These are phyloP conservation scores for Coriolopsis trogii DNA, from an alignment of 1,284 basidiomycete genomes.

Conservation along the genomic window DNA sequence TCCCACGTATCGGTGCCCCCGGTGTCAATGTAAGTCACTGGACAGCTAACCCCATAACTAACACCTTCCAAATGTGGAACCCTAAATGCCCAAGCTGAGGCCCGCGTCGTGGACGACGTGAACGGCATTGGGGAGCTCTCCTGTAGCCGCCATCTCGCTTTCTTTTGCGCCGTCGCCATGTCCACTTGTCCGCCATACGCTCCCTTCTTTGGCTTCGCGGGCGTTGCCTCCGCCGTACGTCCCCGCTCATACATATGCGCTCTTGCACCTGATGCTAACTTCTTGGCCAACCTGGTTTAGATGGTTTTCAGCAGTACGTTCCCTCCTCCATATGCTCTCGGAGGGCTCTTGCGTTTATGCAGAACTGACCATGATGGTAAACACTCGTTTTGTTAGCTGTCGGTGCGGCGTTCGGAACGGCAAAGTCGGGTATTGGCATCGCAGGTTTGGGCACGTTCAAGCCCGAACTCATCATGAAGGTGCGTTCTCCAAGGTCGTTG, in stretches of 20 bases:
- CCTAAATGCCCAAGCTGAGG: conserved; percentile 1
- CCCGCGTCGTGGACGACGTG: background rate
- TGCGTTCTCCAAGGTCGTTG: no score
- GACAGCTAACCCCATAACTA: background rate
- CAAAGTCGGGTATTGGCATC: conserved; percentile 98
- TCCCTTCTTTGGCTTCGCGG: conserved; percentile 86
- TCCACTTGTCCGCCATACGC: conserved; percentile 76
- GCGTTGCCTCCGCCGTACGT: conserved; percentile 79
- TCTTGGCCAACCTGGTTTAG: conserved; percentile 43
- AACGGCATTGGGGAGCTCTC: conserved; percentile 4
- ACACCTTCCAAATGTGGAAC: conserved; percentile 4
- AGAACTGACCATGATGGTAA: no score
- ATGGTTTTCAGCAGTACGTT: conserved; percentile 86
- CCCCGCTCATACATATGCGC: background rate
- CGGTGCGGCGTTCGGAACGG: conserved; percentile 96
- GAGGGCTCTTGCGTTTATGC: no score
- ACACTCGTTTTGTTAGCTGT: conserved; percentile 55
- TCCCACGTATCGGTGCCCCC: no score
- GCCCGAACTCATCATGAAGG: conserved; percentile 99
- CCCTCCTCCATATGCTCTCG: background rate
- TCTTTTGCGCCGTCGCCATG: conserved; percentile 28
- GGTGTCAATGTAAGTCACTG: no score
- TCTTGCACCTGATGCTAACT: conserved; percentile 1
- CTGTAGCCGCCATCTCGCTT: conserved; percentile 5
- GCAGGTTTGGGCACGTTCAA: conserved; percentile 93